phyloP scores from a whole-genome alignment of 2,329 filamentous ascomycete genomes.

The Aspergillus eucalypticola region DNA sequence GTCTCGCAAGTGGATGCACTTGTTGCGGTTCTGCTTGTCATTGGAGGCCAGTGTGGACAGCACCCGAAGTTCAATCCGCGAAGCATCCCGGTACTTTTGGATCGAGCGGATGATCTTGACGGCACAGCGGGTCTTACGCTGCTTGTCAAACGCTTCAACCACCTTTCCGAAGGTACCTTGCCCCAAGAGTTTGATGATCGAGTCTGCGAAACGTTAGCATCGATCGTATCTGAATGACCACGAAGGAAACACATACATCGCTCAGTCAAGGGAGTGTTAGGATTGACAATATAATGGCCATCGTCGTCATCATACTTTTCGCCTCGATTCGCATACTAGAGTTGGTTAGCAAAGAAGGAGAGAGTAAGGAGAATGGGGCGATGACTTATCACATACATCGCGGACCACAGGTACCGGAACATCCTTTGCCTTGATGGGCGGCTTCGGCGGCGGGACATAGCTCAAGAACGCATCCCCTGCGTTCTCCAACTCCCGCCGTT shows the following conservation, averaged over 20 bases:
- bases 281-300: constrained; percentile 91
- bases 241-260: constrained; percentile 69
- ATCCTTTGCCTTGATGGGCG: constrained; percentile 85
- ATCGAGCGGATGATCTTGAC: constrained; percentile 99
- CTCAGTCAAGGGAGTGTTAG: constrained; percentile 81
- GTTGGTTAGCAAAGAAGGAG: constrained; percentile 5
- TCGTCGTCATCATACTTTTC: constrained; percentile 93
- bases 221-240: background rate
- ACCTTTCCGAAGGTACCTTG: constrained; percentile 99
- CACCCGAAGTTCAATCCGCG: constrained; percentile 89
- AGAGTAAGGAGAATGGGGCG: background rate
- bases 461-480: constrained; percentile 70
- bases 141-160: constrained; percentile 83
- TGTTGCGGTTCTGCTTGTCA: constrained; percentile 87
- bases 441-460: constrained; percentile 84
- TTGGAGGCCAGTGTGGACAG: constrained; percentile 89
- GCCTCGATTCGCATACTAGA: constrained; percentile 52
- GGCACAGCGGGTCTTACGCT: constrained; percentile 76
- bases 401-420: constrained; percentile 63
- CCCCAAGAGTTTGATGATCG: constrained; percentile 84
- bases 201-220: constrained; percentile 59
- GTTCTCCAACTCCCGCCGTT: constrained; percentile 71
- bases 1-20: constrained; percentile 93
- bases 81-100: constrained; percentile 96
- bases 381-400: constrained; percentile 53